Evolutionary conservation across 1,139 yeast genomes (phyloP), one percentile per base, ranked within the genome.

Genomic region (Pichia kudriavzevii): DNA sequence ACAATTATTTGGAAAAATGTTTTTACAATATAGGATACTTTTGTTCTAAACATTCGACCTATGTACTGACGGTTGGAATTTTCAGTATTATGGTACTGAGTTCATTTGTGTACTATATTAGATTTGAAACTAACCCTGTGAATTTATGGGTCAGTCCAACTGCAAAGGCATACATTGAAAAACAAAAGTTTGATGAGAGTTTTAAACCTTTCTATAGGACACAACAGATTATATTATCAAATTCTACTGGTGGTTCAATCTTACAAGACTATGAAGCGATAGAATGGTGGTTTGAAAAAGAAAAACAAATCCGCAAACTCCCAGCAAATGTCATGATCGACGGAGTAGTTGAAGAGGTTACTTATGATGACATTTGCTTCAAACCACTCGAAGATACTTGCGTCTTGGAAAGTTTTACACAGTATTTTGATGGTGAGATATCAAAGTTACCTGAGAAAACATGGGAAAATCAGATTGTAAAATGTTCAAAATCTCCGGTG

Each of bases 201-300:
- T 91, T 91, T 59, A 96, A 97, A 0, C 95, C 94, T 28, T 91
- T 93, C 66, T 91, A 80, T 60, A 69, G 97, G 49, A 72, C 87
- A 4, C 91, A 87, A 50, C 97, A 91, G 58, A 63, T 84, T 1
- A 83, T 83, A 44, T 61, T 91, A 8, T 79, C 84, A 21, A 79
- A 80, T 43, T 76, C 74, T 12, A 67, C 81, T 8, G 79, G 78
- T 5, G 57, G 28, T 35, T 73, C 73, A 40, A 81, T 63, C 35
- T 48, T 88, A 28, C 55, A 53, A 35, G 63, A 63, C 33, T 84
- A 83, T 68, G 78, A 75, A 1, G 74, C 75, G 2, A 56, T 88
- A 19, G 52, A 75, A 44, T 91, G 97, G 97, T 87, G 96, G 95
- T 80, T 82, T 52, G 74, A 68, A 17, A 75, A 76, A 23, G 97